Percentiles rank a stretch among this genome's conserved stretches.
phyloP scores from a whole-genome alignment of 2,329 filamentous ascomycete genomes.

The Apiospora phragmitis region DNA sequence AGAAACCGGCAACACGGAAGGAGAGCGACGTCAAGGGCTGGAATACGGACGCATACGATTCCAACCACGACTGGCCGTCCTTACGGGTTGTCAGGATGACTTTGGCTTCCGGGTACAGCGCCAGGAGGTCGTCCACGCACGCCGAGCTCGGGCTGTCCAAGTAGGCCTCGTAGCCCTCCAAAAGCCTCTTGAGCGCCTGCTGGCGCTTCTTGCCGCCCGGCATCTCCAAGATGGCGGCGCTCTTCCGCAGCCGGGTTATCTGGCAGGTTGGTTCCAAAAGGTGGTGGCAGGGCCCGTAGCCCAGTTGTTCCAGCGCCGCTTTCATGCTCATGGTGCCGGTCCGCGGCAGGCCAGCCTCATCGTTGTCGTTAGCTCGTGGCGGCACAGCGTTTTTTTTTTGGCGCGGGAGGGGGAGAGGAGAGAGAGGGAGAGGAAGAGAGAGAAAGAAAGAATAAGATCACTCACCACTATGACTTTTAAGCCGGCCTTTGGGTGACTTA shows the following conservation, averaged over 20 bases:
- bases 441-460: too few relatives aligned
- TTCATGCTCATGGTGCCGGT: conserved; percentile 11
- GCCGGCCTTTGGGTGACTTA: not conserved
- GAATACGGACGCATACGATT: not conserved
- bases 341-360: conserved; percentile 1
- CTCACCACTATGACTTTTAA: not conserved
- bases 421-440: too few relatives aligned
- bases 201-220: not conserved
- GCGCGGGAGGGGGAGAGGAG: too few relatives aligned
- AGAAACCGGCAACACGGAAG: not conserved
- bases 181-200: not conserved
- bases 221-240: not conserved
- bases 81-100: not conserved
- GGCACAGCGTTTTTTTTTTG: not conserved
- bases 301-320: not conserved
- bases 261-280: not conserved
- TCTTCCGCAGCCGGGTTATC: not conserved
- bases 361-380: not conserved
- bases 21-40: not conserved
- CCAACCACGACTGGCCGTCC: not conserved
- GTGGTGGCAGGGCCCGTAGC: not conserved
- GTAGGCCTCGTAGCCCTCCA: not conserved
- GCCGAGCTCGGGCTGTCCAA: not conserved
- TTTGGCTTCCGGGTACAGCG: not conserved
- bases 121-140: not conserved